Conservation (phyloP, 2,329 filamentous ascomycete genomes). For the Claviceps maximensis region DNA sequence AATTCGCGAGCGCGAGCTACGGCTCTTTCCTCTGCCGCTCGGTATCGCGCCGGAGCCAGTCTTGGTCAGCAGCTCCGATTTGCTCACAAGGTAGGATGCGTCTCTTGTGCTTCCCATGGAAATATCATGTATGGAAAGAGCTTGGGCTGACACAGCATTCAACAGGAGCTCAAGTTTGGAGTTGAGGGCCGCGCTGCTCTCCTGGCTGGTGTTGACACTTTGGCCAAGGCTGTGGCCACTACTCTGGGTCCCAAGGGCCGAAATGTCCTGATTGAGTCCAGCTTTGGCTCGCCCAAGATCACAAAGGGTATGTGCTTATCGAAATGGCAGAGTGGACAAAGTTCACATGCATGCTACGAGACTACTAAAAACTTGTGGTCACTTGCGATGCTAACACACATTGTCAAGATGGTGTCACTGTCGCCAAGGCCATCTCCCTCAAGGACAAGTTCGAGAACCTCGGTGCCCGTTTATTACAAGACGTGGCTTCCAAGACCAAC, state of each 20-base stretch:
- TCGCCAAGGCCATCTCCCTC: conserved; percentile 78
- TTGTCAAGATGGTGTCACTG: conserved; percentile 65
- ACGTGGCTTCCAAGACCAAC: conserved; percentile 98
- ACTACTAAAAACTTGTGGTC: background rate
- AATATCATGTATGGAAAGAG: too few relatives aligned
- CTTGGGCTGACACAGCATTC: background rate
- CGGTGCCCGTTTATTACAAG: conserved; percentile 88
- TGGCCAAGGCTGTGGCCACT: conserved; percentile 89
- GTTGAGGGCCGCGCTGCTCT: conserved; percentile 85
- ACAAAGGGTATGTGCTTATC: conserved; percentile 61
- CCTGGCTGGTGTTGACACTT: conserved; percentile 87
- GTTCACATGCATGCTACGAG: background rate
- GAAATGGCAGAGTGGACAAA: conserved; percentile 15
- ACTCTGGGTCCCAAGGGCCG: conserved; percentile 96
- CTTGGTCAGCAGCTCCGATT: conserved; percentile 85
- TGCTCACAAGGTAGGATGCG: conserved; percentile 70
- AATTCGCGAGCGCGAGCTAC: conserved; percentile 69
- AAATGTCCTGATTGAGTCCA: conserved; percentile 96
- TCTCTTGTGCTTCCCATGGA: background rate
- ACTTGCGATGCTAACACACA: conserved; percentile 7
- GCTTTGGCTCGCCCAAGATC: conserved; percentile 98
- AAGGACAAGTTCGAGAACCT: conserved; percentile 99
- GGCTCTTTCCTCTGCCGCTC: conserved; percentile 58
- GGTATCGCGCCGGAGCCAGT: conserved; percentile 50
- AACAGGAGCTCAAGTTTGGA: conserved; percentile 91